Conservation (phyloP, 495 filamentous ascomycete species). For the Penicillium cosmopolitanum region DNA sequence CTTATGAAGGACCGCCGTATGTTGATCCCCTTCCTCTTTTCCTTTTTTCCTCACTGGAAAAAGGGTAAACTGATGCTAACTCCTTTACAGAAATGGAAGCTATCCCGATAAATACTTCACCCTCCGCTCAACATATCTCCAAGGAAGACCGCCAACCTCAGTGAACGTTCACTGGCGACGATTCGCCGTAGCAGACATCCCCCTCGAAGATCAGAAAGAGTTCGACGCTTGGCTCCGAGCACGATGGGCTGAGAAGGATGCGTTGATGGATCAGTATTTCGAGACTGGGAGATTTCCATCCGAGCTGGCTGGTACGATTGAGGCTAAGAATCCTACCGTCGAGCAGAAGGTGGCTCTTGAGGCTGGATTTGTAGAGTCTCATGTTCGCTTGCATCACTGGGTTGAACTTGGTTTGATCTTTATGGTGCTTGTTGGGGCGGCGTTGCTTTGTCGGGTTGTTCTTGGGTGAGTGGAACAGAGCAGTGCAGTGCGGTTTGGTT, state of each 20-base stretch:
- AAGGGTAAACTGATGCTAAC: no score
- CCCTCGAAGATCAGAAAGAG: slow-evolving; percentile 57
- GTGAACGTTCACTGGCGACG: slow-evolving; percentile 75
- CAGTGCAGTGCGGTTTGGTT: not conserved
- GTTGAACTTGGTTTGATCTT: slow-evolving; percentile 63
- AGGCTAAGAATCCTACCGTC: slow-evolving; percentile 35
- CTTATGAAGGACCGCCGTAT: slow-evolving; percentile 70
- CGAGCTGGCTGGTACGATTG: slow-evolving; percentile 51
- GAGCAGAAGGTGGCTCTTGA: slow-evolving; percentile 39
- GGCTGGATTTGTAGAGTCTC: slow-evolving; percentile 61
- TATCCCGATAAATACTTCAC: slow-evolving; percentile 71
- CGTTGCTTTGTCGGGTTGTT: slow-evolving; percentile 33
- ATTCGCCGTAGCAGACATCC: slow-evolving; percentile 59
- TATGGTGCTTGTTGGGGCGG: slow-evolving; percentile 43
- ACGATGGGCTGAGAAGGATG: slow-evolving; percentile 68
- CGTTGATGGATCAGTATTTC: slow-evolving; percentile 59
- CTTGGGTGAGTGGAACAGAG: slow-evolving; percentile 3
- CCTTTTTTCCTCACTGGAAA: no score
- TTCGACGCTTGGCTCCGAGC: slow-evolving; percentile 62
- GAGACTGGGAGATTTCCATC: slow-evolving; percentile 65
- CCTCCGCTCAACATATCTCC: slow-evolving; percentile 62
- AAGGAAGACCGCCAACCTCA: slow-evolving; percentile 68
- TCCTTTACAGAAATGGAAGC: slow-evolving; percentile 54
- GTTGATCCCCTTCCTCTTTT: slow-evolving; percentile 25
- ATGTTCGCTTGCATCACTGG: slow-evolving; percentile 55